Conservation (phyloP, 2,329 filamentous ascomycete genomes). For the Calycina herbarum region DNA sequence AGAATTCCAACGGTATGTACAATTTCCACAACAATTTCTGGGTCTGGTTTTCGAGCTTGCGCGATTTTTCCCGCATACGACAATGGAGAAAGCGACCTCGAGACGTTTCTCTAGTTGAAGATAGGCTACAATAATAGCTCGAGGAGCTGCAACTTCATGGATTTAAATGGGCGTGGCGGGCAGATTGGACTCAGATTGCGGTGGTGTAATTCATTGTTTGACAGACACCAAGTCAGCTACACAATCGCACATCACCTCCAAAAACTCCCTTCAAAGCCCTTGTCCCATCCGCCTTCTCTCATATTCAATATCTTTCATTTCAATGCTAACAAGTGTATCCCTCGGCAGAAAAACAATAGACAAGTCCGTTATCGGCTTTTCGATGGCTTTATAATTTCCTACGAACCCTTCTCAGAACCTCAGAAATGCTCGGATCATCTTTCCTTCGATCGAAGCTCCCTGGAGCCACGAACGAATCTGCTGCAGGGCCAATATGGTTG, state of each 20-base stretch:
- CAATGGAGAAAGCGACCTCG: background rate
- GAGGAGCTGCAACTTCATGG: background rate
- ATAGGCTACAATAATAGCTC: background rate
- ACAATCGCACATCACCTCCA: background rate
- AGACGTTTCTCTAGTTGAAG: background rate
- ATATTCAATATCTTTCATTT: background rate
- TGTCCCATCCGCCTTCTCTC: background rate
- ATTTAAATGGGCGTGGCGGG: background rate
- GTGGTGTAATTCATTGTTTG: background rate
- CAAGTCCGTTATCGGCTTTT: slow-evolving; percentile 16
- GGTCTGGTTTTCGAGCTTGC: background rate
- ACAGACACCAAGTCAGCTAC: background rate
- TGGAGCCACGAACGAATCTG: slow-evolving; percentile 52
- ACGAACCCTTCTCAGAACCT: slow-evolving; percentile 16
- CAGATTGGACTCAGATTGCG: background rate
- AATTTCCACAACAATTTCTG: background rate
- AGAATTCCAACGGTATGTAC: slow-evolving; percentile 4
- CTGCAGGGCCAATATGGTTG: slow-evolving; percentile 55
- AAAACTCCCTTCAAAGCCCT: background rate
- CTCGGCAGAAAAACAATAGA: slow-evolving; percentile 7
- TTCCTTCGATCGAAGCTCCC: slow-evolving; percentile 63
- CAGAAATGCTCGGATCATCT: slow-evolving; percentile 41
- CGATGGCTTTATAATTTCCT: slow-evolving; percentile 33
- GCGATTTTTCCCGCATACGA: background rate
- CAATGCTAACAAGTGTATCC: slow-evolving; percentile 8